These are phyloP conservation scores for Paramecium pentaurelia DNA, from an alignment of 73 alveolate species.

Conservation along the genomic window DNA sequence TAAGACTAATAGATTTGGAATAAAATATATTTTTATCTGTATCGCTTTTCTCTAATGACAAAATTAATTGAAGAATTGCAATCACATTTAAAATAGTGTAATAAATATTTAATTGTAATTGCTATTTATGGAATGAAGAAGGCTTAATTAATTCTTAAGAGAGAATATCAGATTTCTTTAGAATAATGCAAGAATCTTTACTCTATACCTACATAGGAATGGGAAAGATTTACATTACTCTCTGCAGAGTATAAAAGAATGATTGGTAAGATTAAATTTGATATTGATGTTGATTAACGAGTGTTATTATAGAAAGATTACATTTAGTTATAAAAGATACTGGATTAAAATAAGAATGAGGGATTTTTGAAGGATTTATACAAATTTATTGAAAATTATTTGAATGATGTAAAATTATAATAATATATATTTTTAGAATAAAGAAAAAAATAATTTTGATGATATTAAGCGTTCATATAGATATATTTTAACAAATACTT, in stretches of 20 bases:
- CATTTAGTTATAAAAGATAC: background rate
- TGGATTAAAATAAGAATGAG: background rate
- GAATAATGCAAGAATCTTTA: background rate
- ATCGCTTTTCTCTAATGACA: background rate
- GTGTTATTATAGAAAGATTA: background rate
- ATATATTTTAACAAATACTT: background rate
- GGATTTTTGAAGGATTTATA: background rate
- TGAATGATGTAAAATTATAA: background rate
- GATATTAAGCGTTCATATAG: background rate
- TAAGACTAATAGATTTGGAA: background rate
- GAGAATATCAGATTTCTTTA: background rate
- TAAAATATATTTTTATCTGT: background rate
- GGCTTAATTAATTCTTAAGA: background rate
- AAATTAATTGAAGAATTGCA: background rate
- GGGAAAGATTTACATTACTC: background rate
- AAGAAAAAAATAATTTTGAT: background rate
- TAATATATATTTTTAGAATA: background rate
- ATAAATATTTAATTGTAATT: background rate
- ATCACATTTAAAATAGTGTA: background rate
- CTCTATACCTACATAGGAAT: background rate
- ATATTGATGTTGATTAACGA: background rate
- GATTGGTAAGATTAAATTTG: background rate
- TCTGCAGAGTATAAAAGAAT: background rate
- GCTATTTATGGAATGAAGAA: background rate
- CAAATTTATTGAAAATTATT: background rate